Conservation (phyloP, 177 flowering plant genomes). For the Tripterygium wilfordii region DNA sequence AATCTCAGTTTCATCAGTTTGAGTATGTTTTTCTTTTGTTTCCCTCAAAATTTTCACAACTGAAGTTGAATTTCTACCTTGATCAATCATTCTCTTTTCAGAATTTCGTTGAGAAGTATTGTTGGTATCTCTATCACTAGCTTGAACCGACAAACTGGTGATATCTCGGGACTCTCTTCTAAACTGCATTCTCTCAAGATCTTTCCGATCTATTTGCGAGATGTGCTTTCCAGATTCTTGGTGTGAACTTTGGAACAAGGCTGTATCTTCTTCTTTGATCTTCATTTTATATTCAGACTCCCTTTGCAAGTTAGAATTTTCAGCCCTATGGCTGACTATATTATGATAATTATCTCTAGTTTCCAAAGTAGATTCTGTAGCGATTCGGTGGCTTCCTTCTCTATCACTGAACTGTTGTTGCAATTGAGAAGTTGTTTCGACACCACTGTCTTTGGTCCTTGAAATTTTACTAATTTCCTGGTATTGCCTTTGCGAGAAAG, state of each 20-base stretch:
- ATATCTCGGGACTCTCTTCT: constrained; percentile 16
- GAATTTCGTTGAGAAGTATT: constrained; percentile 9
- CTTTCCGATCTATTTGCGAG: constrained; percentile 6
- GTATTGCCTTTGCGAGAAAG: constrained; percentile 25
- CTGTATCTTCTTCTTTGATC: constrained; percentile 23
- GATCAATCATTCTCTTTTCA: constrained; percentile 16
- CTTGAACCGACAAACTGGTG: constrained; percentile 12
- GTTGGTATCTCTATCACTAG: constrained; percentile 6
- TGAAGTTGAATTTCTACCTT: constrained; percentile 12
- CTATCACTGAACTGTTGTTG: constrained; percentile 18
- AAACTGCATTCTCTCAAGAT: constrained; percentile 10
- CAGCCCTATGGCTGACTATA: constrained; percentile 1
- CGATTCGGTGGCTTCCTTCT: constrained; percentile 19
- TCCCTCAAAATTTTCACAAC: constrained; percentile 13
- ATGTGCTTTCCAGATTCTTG: constrained; percentile 14
- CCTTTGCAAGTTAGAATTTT: constrained; percentile 15
- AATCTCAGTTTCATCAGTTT: constrained; percentile 13
- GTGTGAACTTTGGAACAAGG: constrained; percentile 17
- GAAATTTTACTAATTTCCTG: constrained; percentile 14
- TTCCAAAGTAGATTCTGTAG: constrained; percentile 15
- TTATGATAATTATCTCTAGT: constrained; percentile 13
- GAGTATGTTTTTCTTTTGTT: constrained; percentile 15
- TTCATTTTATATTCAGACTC: constrained; percentile 23
- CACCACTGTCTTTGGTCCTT: constrained; percentile 13
- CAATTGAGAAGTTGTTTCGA: constrained; percentile 21